These are phyloP conservation scores for Hypomontagnella submonticulosa DNA, from an alignment of 495 filamentous ascomycete species.

Conservation along the genomic window DNA sequence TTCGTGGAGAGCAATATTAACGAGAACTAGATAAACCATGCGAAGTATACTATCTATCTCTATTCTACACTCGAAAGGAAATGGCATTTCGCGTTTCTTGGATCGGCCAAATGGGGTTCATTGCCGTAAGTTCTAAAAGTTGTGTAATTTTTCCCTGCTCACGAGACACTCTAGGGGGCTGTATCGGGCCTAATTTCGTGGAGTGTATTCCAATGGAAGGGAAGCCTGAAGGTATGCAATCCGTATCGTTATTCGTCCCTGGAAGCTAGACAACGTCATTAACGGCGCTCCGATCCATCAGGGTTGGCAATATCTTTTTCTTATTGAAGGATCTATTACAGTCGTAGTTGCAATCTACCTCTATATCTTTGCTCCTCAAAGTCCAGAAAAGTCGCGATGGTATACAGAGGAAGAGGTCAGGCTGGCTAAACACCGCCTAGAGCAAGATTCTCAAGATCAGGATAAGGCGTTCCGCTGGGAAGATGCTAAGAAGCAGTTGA, in stretches of 20 bases:
- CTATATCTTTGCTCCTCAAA: conserved; percentile 26
- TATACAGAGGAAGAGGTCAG: conserved; percentile 30
- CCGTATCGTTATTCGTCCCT: neutral
- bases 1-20: conserved; percentile 8
- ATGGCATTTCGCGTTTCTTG: conserved; percentile 31
- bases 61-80: conserved; percentile 36
- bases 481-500: conserved; percentile 32
- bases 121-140: conserved; percentile 21
- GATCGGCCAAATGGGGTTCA: conserved; percentile 37
- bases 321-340: conserved; percentile 34
- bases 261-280: neutral
- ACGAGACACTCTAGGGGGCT: conserved; percentile 13
- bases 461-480: conserved; percentile 43
- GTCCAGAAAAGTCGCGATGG: conserved; percentile 26
- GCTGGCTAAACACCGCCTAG: conserved; percentile 26
- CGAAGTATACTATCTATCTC: conserved; percentile 29
- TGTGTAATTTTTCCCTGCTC: neutral
- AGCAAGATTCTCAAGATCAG: conserved; percentile 25
- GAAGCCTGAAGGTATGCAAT: conserved; percentile 12
- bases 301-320: conserved; percentile 36
- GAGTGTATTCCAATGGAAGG: conserved; percentile 36
- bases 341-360: conserved; percentile 12
- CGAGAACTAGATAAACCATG: conserved; percentile 27
- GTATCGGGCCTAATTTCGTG: conserved; percentile 33
- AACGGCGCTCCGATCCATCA: neutral